Evolutionary conservation across 306 rosid species (phyloP).

Genomic region (Ormosia emarginata): DNA sequence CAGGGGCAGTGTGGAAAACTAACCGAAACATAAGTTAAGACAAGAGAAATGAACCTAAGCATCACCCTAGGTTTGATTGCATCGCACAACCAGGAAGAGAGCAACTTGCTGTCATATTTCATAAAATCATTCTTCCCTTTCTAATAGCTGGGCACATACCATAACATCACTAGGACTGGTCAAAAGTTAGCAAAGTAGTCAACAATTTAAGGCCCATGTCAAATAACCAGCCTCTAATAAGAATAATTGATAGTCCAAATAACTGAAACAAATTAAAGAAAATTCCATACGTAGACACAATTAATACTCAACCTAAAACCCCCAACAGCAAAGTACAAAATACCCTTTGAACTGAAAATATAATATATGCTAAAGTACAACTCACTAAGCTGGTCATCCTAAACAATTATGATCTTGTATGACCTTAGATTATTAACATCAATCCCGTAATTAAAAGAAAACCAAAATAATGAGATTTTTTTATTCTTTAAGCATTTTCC

Average conservation of each 20-base stretch:
- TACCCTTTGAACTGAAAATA: not conserved
- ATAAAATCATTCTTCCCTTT: not conserved
- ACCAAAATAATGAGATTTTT: not conserved
- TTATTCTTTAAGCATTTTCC: not conserved
- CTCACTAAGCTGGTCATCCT: not conserved
- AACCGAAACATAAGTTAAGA: not conserved
- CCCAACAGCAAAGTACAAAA: not conserved
- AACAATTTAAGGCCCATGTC: not conserved
- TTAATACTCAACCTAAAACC: not conserved
- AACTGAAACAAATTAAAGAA: not conserved
- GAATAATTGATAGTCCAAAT: not conserved
- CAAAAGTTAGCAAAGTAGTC: not conserved
- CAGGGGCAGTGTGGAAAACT: not conserved
- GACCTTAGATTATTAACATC: not conserved
- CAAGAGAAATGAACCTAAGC: not conserved
- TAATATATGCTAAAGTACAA: not conserved
- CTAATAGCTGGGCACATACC: not conserved
- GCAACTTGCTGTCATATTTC: not conserved
- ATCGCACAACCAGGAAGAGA: not conserved
- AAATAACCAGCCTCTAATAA: not conserved
- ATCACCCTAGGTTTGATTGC: not conserved
- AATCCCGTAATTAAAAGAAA: not conserved
- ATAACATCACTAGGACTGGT: not conserved
- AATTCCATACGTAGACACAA: not conserved
- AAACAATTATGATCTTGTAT: not conserved